Evolutionary conservation across 257 asterid genomes (phyloP), one percentile per base, ranked within the genome.

Genomic region (Lavandula angustifolia): DNA sequence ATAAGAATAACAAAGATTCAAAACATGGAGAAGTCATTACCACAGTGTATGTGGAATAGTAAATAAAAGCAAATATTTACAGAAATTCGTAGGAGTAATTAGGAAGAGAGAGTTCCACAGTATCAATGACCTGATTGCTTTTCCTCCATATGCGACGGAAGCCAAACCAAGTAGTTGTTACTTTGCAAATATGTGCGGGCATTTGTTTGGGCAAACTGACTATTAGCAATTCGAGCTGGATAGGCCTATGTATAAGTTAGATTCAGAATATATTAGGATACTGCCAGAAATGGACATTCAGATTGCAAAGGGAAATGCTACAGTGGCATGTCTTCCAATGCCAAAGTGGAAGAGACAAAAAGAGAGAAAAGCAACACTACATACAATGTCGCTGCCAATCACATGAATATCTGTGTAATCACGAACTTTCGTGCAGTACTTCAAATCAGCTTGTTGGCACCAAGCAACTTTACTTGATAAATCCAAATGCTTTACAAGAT

Each of bases 91-190:
- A 92, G 58, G 99, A 74, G 84, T 64, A 81, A 52, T 84, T 82
- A 64, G 99, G 99, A 79, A 92, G 97, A 50, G 97, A 82, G 60
- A 89, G 81, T 68, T 92, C 97, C 69, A 87, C 87, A 31, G 92
- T 87, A 75, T 92, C 99, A 57, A 92, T 65, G 72, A 85, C 91
- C 76, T 78, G 82, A 74, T 85, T 87, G 87, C 86, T 86, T 79
- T 84, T 81, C 79, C 75, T 84, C 82, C 86, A 79, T 72, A 92
- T 79, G 59, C 96, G 87, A 29, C 91, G 87, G 67, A 87, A 92
- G 72, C 97, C 99, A 69, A 87, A 85, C 96, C 96, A 92, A 62
- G 85, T 85, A 43, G 97, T 92, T 44, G 92, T 85, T 59, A 92
- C 94, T 72, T 67, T 85, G 80, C 96, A 92, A 57, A 44, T 64